Base-by-base conservation (phyloP, 1,139 yeast genomes). In the Scheffersomyces illinoinensis region DNA sequence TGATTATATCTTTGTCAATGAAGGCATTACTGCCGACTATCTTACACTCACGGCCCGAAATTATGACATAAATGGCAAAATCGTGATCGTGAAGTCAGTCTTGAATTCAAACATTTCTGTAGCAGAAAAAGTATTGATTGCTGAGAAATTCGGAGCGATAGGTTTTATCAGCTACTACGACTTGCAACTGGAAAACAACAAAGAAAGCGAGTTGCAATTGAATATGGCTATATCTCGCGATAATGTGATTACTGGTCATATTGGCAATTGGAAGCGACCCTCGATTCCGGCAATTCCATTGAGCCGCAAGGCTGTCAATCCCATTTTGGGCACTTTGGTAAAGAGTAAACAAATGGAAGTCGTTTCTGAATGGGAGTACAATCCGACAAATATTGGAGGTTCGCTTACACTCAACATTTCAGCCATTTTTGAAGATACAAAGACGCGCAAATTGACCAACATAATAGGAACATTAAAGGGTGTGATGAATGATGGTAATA, bases 401-500 rank as follows among this genome's bases (percentile, higher is more conserved):
- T 65, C 55, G 2, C 33, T 73, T 50, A 59, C 64, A 20, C 58
- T 79, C 2, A 66, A 66, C 39, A 46, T 77, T 6, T 53, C 65
- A 0, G 62, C 71, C 12, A 57, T 54, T 4, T 76, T 75, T 54
- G 47, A 56, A 0, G 23, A 53, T 4, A 54, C 56, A 6, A 58
- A 62, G 10, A 18, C 46, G 4, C 62, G 76, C 19, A 66, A 67
- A 48, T 62, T 77, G 8, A 73, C 76, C 12, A 79, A 78, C 59
- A 66, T 81, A 3, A 71, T 78, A 4, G 82, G 79, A 0, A 59
- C 74, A 3, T 61, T 80, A 5, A 71, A 75, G 21, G 84, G 84
- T 0, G 75, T 79, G 3, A 68, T 79, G 54, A 73, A 74, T 56
- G 84, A 79, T 64, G 82, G 82, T 5, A 80, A 73, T 54, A 72